Evolutionary conservation across 2,329 filamentous ascomycete genomes (phyloP).

Genomic region (Fusarium pseudoanthophilum): DNA sequence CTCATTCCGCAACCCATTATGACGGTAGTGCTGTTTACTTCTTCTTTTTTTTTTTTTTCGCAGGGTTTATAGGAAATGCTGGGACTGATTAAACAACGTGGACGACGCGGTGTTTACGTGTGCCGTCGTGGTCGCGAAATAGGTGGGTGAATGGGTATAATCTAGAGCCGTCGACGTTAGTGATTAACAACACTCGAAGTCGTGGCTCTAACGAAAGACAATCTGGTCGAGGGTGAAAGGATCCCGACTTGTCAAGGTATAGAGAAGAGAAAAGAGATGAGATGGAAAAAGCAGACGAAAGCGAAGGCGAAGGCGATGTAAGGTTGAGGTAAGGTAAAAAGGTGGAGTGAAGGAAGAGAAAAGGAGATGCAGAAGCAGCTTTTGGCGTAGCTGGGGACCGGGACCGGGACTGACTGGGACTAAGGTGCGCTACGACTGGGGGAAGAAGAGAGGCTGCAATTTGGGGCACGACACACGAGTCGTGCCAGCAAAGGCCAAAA

Average conservation of each 20-base stretch:
- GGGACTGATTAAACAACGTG: conserved; percentile 15
- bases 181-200: conserved; percentile 34
- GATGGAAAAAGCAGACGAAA: conserved; percentile 29
- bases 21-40: conserved; percentile 54
- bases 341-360: conserved; percentile 45
- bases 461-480: conserved; percentile 48
- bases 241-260: conserved; percentile 35
- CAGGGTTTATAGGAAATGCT: conserved; percentile 20
- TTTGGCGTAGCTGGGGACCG: conserved; percentile 41
- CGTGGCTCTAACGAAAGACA: conserved; percentile 36
- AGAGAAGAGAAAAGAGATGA: conserved; percentile 39
- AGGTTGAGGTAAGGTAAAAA: conserved; percentile 34
- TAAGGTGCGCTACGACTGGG: conserved; percentile 18
- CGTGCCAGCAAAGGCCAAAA: conserved; percentile 46
- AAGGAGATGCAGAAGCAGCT: conserved; percentile 46
- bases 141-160: not conserved
- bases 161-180: conserved; percentile 32
- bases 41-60: conserved; percentile 17
- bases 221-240: conserved; percentile 16
- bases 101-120: conserved; percentile 35
- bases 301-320: conserved; percentile 39
- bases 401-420: not conserved
- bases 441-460: conserved; percentile 43
- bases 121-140: conserved; percentile 32
- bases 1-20: conserved; percentile 99